A percentile compares a stretch with the other conserved stretches of the same genome.
These are phyloP conservation scores for Colletotrichum tabaci DNA, from an alignment of 2,329 filamentous ascomycete genomes.

Conservation along the genomic window DNA sequence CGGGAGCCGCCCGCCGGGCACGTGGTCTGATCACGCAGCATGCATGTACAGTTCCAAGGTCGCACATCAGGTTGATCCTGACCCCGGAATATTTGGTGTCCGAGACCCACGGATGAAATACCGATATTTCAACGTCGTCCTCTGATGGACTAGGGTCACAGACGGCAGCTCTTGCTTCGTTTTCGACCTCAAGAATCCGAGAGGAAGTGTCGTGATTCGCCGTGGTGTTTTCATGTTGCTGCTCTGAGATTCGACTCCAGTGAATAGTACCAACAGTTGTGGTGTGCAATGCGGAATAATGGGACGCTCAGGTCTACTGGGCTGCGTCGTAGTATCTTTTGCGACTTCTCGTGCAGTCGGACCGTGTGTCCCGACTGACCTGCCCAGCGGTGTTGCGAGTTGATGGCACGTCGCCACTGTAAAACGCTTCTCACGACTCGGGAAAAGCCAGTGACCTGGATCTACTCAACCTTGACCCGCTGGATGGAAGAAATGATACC, in stretches of 20 bases:
- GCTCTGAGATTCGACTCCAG: no score
- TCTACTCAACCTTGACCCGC: no score
- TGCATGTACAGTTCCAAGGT: no score
- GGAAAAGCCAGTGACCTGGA: no score
- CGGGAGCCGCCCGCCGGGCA: neutral
- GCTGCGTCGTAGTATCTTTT: no score
- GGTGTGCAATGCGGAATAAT: neutral
- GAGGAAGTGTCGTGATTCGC: neutral
- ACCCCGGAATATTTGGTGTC: no score
- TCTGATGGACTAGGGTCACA: no score
- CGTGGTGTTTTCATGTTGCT: neutral
- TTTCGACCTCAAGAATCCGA: no score
- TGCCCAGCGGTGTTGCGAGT: neutral
- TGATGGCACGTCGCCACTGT: neutral
- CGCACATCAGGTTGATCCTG: neutral
- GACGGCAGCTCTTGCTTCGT: neutral
- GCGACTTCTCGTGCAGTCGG: neutral
- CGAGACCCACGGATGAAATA: no score
- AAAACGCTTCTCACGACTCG: neutral
- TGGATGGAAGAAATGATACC: no score
- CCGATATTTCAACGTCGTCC: no score
- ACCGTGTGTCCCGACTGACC: neutral
- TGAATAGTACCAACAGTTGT: neutral
- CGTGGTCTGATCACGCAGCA: fast-evolving
- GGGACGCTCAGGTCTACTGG: neutral